Percentiles rank a stretch among this genome's conserved stretches.
Evolutionary conservation across 2,329 filamentous ascomycete species (phyloP).

Genomic region (Penicillium occitanis): DNA sequence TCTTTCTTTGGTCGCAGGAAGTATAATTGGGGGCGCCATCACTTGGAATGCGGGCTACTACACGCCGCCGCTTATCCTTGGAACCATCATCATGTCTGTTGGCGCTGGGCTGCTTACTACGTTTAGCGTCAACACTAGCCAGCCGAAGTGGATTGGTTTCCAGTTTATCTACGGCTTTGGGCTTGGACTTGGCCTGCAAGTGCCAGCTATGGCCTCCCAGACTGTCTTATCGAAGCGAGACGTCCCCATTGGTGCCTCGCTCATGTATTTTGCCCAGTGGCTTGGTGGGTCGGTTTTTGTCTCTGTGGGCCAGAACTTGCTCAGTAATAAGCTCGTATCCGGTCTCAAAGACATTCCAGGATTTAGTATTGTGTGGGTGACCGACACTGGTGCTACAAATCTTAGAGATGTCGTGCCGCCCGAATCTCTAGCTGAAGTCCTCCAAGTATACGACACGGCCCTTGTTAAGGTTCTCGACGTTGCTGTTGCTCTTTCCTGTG

Average conservation of each 20-base stretch:
- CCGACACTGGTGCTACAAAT: neutral
- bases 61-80: slow-evolving; percentile 30
- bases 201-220: neutral
- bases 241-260: neutral
- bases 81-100: slow-evolving; percentile 30
- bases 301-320: slow-evolving; percentile 31
- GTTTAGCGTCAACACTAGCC: slow-evolving; percentile 28
- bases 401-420: neutral
- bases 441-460: slow-evolving; percentile 1
- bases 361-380: neutral
- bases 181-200: neutral
- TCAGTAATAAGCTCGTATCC: slow-evolving; percentile 28
- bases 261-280: neutral
- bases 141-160: neutral
- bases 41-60: slow-evolving; percentile 26
- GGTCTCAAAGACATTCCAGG: neutral
- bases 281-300: slow-evolving; percentile 20
- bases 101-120: slow-evolving; percentile 35
- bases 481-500: slow-evolving; percentile 7
- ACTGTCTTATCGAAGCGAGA: neutral
- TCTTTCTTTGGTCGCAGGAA: neutral
- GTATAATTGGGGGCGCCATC: neutral
- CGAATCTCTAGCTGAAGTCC: neutral
- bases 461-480: neutral
- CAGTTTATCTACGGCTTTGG: neutral